These are phyloP conservation scores for Cladosporium sp. DNA, from an alignment of 2,329 filamentous ascomycete genomes.

Conservation along the genomic window DNA sequence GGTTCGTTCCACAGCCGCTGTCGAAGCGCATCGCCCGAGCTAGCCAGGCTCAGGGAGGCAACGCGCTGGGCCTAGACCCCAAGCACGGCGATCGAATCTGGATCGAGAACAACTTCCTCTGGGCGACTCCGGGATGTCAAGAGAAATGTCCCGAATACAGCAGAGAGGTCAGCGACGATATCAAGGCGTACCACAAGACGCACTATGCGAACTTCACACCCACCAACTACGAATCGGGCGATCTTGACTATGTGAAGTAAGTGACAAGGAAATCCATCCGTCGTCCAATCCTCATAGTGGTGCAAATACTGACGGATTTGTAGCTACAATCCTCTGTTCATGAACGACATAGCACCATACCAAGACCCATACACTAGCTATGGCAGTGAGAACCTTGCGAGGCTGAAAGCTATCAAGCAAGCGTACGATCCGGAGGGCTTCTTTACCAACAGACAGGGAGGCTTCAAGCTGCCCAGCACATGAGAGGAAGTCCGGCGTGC, in stretches of 20 bases:
- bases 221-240: background rate
- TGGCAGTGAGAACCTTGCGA: slow-evolving; percentile 26
- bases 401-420: slow-evolving; percentile 27
- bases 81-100: background rate
- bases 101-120: background rate
- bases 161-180: background rate
- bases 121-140: background rate
- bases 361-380: background rate
- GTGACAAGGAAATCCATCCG: background rate
- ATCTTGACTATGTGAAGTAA: background rate
- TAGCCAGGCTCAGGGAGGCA: background rate
- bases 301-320: background rate
- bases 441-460: slow-evolving; percentile 30
- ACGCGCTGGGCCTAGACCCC: background rate
- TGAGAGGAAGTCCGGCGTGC: background rate
- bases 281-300: background rate
- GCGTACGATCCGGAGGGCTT: slow-evolving; percentile 30
- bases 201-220: background rate
- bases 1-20: background rate
- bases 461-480: slow-evolving; percentile 26
- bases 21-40: background rate
- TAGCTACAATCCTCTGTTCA: background rate
- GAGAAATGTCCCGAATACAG: background rate
- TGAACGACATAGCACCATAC: background rate
- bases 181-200: background rate